These are phyloP conservation scores for Peronospora belbahrii DNA, from an alignment of 352 stramenopile genomes.

Conservation along the genomic window DNA sequence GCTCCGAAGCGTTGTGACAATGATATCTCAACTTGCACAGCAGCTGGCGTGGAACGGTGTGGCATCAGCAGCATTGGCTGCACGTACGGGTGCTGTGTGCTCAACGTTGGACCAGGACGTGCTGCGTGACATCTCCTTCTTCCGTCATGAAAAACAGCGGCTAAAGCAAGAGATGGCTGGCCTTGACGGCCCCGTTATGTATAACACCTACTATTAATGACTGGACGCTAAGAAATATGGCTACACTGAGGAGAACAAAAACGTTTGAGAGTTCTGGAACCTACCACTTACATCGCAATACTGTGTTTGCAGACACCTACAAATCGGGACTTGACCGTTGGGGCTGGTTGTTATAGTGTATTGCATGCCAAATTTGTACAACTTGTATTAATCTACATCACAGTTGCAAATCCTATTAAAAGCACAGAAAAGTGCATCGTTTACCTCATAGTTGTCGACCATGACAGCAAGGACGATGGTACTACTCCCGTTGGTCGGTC, in stretches of 20 bases:
- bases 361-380: neutral
- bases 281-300: neutral
- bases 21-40: constrained; percentile 28
- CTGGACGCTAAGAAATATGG: neutral
- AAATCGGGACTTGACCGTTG: neutral
- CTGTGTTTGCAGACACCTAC: constrained; percentile 15
- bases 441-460: neutral
- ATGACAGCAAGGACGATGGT: constrained; percentile 35
- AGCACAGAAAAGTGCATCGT: constrained; percentile 8
- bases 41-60: constrained; percentile 33
- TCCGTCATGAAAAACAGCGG: constrained; percentile 32
- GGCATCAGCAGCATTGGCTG: constrained; percentile 19
- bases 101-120: constrained; percentile 24
- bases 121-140: constrained; percentile 38
- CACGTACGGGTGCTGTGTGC: constrained; percentile 12
- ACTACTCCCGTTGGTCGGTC: constrained; percentile 49
- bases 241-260: neutral
- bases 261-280: constrained; percentile 1
- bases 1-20: constrained; percentile 31
- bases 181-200: constrained; percentile 16
- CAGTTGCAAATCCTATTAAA: constrained; percentile 15
- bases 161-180: constrained; percentile 28
- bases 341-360: neutral
- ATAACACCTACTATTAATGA: constrained; percentile 1
- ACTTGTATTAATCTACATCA: neutral